A percentile compares a stretch with the other conserved stretches of the same genome.
These are phyloP conservation scores for Vanderwaltozyma verrucispora DNA, from an alignment of 805 yeast genomes.

Conservation along the genomic window DNA sequence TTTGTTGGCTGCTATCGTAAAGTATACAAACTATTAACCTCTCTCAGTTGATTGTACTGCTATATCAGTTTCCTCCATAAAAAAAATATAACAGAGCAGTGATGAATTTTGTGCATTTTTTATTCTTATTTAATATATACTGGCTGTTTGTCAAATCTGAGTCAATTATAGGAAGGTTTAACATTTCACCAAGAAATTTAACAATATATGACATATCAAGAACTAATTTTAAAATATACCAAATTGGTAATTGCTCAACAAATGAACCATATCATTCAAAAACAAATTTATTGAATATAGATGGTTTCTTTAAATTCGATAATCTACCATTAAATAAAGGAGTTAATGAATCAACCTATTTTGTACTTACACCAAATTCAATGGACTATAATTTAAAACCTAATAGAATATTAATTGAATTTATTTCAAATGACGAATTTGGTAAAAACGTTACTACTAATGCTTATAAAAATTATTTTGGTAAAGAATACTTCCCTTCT, in stretches of 20 bases:
- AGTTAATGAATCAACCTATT: slow-evolving; percentile 20
- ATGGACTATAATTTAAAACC: slow-evolving; percentile 27
- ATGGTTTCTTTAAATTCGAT: slow-evolving; percentile 22
- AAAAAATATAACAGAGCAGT: too few species aligned
- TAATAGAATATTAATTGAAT: slow-evolving; percentile 23
- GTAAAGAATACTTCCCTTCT: slow-evolving; percentile 28
- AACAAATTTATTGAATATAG: slow-evolving; percentile 7
- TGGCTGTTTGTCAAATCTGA: neutral
- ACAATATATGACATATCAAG: slow-evolving; percentile 8
- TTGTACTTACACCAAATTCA: slow-evolving; percentile 21
- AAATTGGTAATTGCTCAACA: slow-evolving; percentile 15
- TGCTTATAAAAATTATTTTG: slow-evolving; percentile 25
- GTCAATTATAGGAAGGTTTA: slow-evolving; percentile 1
- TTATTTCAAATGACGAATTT: slow-evolving; percentile 11
- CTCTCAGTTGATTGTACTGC: too few species aligned
- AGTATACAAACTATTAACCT: too few species aligned
- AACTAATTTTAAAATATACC: slow-evolving; percentile 19
- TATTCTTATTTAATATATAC: neutral
- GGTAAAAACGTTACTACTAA: slow-evolving; percentile 4
- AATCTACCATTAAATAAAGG: slow-evolving; percentile 21
- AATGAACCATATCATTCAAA: slow-evolving; percentile 7
- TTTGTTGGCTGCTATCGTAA: too few species aligned
- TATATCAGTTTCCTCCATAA: too few species aligned
- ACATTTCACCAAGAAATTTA: slow-evolving; percentile 2
- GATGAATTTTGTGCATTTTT: too few species aligned